Evolutionary conservation across 1,284 basidiomycete genomes (phyloP), one percentile per base, ranked within the genome.

Genomic region (Apiotrichum brassicae): DNA sequence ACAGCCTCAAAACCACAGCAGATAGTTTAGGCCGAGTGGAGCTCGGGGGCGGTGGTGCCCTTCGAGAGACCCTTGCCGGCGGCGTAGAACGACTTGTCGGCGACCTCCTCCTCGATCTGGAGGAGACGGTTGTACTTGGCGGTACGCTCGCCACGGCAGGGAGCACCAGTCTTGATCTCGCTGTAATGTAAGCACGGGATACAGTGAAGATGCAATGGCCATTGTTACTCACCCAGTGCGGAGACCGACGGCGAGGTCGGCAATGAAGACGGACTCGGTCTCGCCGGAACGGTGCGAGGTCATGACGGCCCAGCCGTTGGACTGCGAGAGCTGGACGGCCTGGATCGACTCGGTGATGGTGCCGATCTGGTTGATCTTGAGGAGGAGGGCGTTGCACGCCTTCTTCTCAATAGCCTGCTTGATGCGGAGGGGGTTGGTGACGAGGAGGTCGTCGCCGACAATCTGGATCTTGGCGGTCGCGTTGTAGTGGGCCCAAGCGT

Each of bases 321-420:
- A 92, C 76, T 97, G 93, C 48, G 93, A 76, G 68, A 98, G 89
- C 77, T 97, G 92, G 54, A 93, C 92, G 70, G 73, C 73, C 61
- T 74, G 63, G 73, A 77, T 97, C 33, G 94, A 97, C 78, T 99
- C 95, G 53, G 92, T 92, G 77, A 99, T 94, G 61, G 93, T 95
- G 69, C 94, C 95, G 72, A 99, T 98, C 78, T 98, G 94, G 82
- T 97, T 95, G 74, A 92, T 86, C 85, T 98, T 99, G 77, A 99
- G 85, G 61, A 99, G 81, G 33, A 99, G 83, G 75, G 92, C 95
- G 73, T 97, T 97, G 84, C 94, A 98, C 38, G 95, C 89, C 83
- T 97, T 97, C 84, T 95, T 97, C 79, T 97, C 88, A 62, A 98
- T 97, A 64, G 95, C 95, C 41, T 88, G 94, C 83, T 92, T 92